Evolutionary conservation across 345 rosid genomes (phyloP).

Genomic region (Melaleuca alternifolia): DNA sequence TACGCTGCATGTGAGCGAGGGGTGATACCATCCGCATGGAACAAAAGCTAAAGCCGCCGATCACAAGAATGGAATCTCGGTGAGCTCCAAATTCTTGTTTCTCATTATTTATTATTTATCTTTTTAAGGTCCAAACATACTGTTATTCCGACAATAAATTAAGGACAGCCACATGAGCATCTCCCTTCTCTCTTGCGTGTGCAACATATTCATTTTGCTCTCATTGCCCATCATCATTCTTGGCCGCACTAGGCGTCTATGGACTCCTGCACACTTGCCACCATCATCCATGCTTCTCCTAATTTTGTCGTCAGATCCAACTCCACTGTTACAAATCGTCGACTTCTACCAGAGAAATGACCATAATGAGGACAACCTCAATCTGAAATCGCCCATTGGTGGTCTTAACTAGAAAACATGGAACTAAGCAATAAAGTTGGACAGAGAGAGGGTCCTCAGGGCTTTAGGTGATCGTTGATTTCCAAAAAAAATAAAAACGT

Average conservation of each 20-base stretch:
- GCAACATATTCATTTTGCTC: background rate
- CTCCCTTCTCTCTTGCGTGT: no score
- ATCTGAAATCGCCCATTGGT: background rate
- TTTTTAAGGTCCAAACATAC: no score
- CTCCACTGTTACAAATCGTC: background rate
- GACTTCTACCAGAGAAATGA: background rate
- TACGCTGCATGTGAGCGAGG: background rate
- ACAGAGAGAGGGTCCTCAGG: background rate
- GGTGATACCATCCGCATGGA: background rate
- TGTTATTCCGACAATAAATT: no score
- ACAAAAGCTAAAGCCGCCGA: background rate
- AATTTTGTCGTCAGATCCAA: background rate
- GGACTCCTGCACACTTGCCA: background rate
- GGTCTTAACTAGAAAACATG: background rate
- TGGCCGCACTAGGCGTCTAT: background rate
- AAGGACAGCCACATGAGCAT: no score
- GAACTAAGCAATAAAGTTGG: background rate
- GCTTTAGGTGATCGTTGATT: no score
- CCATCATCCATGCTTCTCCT: background rate
- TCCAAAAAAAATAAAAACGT: no score
- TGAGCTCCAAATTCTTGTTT: background rate
- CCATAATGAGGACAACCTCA: background rate
- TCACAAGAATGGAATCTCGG: background rate
- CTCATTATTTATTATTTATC: no score
- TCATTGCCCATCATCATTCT: background rate